These are phyloP conservation scores for Zhuliangozyma blackwelliae DNA, from an alignment of 1,139 yeast genomes.

Conservation along the genomic window DNA sequence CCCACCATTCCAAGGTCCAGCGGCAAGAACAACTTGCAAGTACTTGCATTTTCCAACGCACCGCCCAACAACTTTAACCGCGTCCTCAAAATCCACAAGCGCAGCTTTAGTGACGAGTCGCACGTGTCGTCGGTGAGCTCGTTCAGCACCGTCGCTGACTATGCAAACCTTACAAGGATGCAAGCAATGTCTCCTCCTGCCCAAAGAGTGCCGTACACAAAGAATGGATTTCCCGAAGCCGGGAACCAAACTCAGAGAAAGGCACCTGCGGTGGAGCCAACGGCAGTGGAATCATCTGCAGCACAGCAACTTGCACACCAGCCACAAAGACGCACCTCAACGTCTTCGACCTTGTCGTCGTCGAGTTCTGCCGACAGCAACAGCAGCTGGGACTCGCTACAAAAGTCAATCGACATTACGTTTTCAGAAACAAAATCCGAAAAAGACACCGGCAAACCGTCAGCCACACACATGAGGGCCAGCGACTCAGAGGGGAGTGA, in stretches of 20 bases:
- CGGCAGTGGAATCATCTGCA: background rate
- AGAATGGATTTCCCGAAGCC: background rate
- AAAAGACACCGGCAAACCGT: background rate
- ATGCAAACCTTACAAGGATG: slow-evolving; percentile 16
- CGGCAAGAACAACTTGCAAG: slow-evolving; percentile 2
- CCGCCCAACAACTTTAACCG: slow-evolving; percentile 1
- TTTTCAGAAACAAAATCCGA: background rate
- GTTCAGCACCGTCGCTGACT: slow-evolving; percentile 34
- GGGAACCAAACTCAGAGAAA: too few relatives aligned
- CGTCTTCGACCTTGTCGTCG: slow-evolving; percentile 4
- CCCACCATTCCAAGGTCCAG: slow-evolving; percentile 5
- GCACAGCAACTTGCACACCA: background rate
- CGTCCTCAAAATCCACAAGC: slow-evolving; percentile 19
- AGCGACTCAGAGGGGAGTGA: slow-evolving; percentile 1
- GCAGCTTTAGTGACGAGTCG: slow-evolving; percentile 38
- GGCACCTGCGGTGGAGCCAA: too few relatives aligned
- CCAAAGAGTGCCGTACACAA: background rate
- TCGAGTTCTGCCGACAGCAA: slow-evolving; percentile 6
- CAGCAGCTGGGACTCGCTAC: slow-evolving; percentile 34
- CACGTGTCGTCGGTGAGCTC: slow-evolving; percentile 36
- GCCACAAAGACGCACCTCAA: too few relatives aligned
- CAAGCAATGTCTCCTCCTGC: slow-evolving; percentile 4
- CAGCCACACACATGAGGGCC: background rate
- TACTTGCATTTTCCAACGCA: slow-evolving; percentile 2
- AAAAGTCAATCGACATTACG: slow-evolving; percentile 29